Conservation (phyloP, 1,139 yeast species). For the Eremothecium coryli region DNA sequence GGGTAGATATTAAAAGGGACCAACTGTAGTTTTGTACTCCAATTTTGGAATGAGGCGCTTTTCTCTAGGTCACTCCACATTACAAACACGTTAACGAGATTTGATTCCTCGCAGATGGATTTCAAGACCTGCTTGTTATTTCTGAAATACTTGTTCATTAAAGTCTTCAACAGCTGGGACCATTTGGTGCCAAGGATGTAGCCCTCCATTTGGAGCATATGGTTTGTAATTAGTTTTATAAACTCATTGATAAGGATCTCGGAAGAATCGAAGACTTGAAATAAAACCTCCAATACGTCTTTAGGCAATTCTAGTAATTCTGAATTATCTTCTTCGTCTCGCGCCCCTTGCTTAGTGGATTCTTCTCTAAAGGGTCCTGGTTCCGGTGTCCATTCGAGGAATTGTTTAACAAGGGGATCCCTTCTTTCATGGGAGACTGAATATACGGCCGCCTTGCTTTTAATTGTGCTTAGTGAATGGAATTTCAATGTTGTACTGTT, state of each 20-base stretch:
- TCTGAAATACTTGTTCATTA: conserved; percentile 14
- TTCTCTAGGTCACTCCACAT: conserved; percentile 73
- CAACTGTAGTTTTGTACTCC: conserved; percentile 29
- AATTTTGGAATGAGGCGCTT: conserved; percentile 33
- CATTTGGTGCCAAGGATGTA: conserved; percentile 33
- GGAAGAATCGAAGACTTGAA: conserved; percentile 59
- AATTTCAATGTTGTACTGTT: conserved; percentile 3
- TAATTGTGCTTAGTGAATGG: conserved; percentile 3
- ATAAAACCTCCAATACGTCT: conserved; percentile 59
- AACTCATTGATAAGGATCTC: conserved; percentile 68
- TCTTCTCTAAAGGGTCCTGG: conserved; percentile 70
- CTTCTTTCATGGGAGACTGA: conserved; percentile 10
- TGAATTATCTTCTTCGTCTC: conserved; percentile 60
- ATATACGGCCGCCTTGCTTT: conserved; percentile 9
- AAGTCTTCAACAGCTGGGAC: conserved; percentile 18
- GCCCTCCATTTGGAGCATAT: conserved; percentile 42
- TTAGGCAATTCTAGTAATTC: conserved; percentile 58
- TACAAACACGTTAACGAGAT: conserved; percentile 65
- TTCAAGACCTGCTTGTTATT: conserved; percentile 7
- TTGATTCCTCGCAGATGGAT: conserved; percentile 19
- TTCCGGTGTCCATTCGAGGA: conserved; percentile 71
- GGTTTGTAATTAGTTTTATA: conserved; percentile 53
- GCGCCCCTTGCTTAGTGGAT: conserved; percentile 53
- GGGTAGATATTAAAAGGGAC: conserved; percentile 16
- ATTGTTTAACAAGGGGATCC: conserved; percentile 16